Evolutionary conservation across 2,329 filamentous ascomycete species (phyloP).

Genomic region (Sporothrix inflata): DNA sequence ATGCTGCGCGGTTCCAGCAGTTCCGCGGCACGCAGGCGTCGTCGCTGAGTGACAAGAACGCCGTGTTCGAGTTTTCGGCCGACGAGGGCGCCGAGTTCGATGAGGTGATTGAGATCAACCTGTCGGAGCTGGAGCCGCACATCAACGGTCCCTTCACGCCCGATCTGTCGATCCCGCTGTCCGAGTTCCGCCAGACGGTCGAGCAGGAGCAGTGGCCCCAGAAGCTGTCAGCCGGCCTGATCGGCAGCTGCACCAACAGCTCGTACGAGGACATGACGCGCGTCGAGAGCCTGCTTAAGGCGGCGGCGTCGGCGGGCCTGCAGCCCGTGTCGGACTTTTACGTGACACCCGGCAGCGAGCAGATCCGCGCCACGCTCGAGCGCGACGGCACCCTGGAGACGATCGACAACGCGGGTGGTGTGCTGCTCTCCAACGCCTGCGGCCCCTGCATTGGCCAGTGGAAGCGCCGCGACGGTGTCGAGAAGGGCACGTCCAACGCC

Average conservation of each 20-base stretch:
- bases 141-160: conserved; percentile 98
- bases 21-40: conserved; percentile 50
- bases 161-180: conserved; percentile 90
- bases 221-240: conserved; percentile 87
- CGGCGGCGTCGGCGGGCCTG: conserved; percentile 85
- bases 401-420: conserved; percentile 83
- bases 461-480: conserved; percentile 84
- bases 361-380: conserved; percentile 92
- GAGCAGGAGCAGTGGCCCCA: conserved; percentile 86
- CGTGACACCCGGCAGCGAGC: conserved; percentile 94
- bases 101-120: conserved; percentile 84
- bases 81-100: conserved; percentile 87
- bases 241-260: conserved; percentile 98
- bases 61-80: conserved; percentile 69
- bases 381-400: conserved; percentile 84
- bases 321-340: conserved; percentile 91
- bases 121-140: conserved; percentile 88
- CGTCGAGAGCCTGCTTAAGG: conserved; percentile 88
- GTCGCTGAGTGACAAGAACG: conserved; percentile 45
- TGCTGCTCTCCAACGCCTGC: conserved; percentile 92
- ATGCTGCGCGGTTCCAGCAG: conserved; percentile 63
- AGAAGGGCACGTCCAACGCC: conserved; percentile 86
- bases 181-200: conserved; percentile 83
- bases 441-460: conserved; percentile 94
- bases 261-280: conserved; percentile 99